Evolutionary conservation across 495 filamentous ascomycete species (phyloP), one percentile per base, ranked within the genome.

Genomic region (Lindgomyces ingoldianus): DNA sequence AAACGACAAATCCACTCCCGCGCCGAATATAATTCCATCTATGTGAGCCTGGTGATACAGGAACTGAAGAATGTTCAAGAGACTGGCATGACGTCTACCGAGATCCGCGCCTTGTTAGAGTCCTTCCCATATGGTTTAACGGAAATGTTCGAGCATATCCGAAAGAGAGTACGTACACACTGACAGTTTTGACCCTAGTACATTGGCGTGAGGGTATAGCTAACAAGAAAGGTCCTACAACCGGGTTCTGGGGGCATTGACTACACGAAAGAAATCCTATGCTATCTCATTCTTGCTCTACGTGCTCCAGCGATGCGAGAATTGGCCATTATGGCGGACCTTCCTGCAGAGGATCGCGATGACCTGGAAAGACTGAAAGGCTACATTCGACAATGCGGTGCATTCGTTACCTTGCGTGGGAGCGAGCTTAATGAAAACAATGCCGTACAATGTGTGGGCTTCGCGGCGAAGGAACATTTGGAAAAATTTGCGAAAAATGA

Each of bases 181-280:
- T n/a, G n/a, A n/a, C n/a, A n/a, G n/a, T n/a, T n/a, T n/a, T n/a
- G 33, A 39, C 14, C 14, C 33, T 39, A 14, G 14, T 6, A 39
- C 14, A 6, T 14, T 39, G 33, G 14, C 33, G n/a, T 39, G 14
- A 14, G 6, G 14, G 14, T 14, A 6, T 39, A 6, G 33, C 33
- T 39, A 39, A 39, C 6, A 14, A 39, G 6, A 39, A 6, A 39
- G 24, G 30, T 65, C n/a, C 46, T 65, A 1, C 26, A 51, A 18
- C 46, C 62, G 1, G n/a, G 12, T 1, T 14, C 53, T 1, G 45
- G 52, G 27, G 54, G 62, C 4, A 58, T 65, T 21, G 62, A 59
- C n/a, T 59, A 65, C 48, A 65, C 62, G 2, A 65, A 65, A 45
- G 62, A 65, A 29, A 65, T 65, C 29, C 36, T 65, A 9, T 54